These are phyloP conservation scores for Candida sonorensis DNA, from an alignment of 805 yeast species.

Conservation along the genomic window DNA sequence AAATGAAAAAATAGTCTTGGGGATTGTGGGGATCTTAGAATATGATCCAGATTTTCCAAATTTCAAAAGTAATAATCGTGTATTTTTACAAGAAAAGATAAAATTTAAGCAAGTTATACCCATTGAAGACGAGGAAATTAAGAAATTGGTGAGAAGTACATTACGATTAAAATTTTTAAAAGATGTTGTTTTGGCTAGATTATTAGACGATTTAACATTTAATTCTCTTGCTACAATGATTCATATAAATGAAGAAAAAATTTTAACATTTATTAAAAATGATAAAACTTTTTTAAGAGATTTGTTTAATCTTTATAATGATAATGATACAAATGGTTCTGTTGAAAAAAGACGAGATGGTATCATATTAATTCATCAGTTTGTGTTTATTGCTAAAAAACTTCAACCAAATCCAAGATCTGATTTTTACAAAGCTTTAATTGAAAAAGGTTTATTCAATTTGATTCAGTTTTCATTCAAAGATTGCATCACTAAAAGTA, in stretches of 20 bases:
- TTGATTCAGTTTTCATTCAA: constrained; percentile 67
- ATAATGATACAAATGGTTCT: background rate
- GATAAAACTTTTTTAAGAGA: constrained; percentile 45
- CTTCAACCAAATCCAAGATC: constrained; percentile 55
- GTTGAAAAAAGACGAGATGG: constrained; percentile 51
- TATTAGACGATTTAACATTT: constrained; percentile 75
- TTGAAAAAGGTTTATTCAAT: constrained; percentile 62
- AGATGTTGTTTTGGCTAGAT: constrained; percentile 79
- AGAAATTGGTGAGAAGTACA: constrained; percentile 60
- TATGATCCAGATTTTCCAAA: constrained; percentile 84
- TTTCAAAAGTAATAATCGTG: constrained; percentile 73
- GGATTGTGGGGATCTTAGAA: constrained; percentile 75
- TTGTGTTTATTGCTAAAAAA: constrained; percentile 65
- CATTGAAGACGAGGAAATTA: constrained; percentile 41
- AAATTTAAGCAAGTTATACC: constrained; percentile 70
- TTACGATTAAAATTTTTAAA: constrained; percentile 74
- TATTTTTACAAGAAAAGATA: constrained; percentile 48
- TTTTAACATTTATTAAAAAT: constrained; percentile 52
- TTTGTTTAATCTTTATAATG: constrained; percentile 52
- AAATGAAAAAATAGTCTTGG: constrained; percentile 44
- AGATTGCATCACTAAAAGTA: constrained; percentile 38
- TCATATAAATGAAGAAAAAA: constrained; percentile 59
- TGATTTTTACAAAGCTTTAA: constrained; percentile 55
- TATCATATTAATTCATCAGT: constrained; percentile 72
- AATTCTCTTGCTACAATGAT: constrained; percentile 61